A percentile compares a stretch with the other conserved stretches of the same genome.
These are phyloP conservation scores for Chimonanthus praecox DNA, from an alignment of 164 flowering plant species.

Conservation along the genomic window DNA sequence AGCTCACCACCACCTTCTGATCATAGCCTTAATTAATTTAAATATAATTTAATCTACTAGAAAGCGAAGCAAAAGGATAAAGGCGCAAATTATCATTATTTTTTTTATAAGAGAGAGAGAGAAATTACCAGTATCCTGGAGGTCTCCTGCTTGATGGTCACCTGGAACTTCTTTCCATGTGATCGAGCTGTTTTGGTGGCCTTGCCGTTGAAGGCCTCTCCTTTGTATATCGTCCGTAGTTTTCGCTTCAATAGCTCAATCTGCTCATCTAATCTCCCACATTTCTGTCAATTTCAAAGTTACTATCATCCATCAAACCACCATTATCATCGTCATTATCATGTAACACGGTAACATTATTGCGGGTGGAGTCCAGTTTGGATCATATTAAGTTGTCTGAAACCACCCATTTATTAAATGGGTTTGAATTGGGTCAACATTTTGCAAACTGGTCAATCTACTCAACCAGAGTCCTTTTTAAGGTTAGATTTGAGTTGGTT, in stretches of 20 bases:
- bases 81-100: background rate
- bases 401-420: no score
- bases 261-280: slow-evolving; percentile 79
- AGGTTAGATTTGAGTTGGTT: no score
- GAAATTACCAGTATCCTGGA: slow-evolving; percentile 72
- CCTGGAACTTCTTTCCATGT: slow-evolving; percentile 90
- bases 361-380: no score
- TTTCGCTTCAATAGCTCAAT: slow-evolving; percentile 70
- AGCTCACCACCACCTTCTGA: no score
- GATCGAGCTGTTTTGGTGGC: slow-evolving; percentile 86
- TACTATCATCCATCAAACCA: background rate
- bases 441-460: no score
- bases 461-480: no score
- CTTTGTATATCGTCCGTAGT: slow-evolving; percentile 66
- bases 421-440: no score
- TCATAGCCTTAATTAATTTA: no score
- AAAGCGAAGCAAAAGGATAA: background rate
- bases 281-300: slow-evolving; percentile 47
- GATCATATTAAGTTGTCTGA: no score
- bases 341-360: no score
- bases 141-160: slow-evolving; percentile 78
- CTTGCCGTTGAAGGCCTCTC: slow-evolving; percentile 81
- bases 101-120: background rate
- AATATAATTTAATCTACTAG: background rate
- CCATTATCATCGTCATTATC: background rate